phyloP scores from a whole-genome alignment of 108 stramenopile genomes.

The Cylindrotheca closterium region DNA sequence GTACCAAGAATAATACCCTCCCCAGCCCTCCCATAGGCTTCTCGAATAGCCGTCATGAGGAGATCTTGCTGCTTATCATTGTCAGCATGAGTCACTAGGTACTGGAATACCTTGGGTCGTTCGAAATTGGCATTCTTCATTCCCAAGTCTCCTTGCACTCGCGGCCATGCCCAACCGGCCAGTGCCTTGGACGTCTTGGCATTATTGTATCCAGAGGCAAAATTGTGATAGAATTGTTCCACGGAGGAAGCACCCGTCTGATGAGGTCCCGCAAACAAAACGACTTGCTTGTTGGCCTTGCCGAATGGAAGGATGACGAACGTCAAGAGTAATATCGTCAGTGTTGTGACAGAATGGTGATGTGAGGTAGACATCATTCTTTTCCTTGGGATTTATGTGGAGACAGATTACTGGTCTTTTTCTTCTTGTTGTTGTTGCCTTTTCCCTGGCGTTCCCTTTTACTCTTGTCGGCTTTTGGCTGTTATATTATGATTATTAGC shows the following conservation, averaged over 20 bases:
- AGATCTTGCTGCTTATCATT: slow-evolving; percentile 5
- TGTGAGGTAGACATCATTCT: too few species aligned
- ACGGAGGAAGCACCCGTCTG: slow-evolving; percentile 11
- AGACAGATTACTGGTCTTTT: too few species aligned
- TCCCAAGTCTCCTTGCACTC: slow-evolving; percentile 3
- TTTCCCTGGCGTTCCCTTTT: too few species aligned
- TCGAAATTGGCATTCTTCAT: not conserved
- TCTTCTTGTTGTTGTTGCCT: too few species aligned
- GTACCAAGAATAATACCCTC: slow-evolving; percentile 18
- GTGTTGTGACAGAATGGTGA: too few species aligned
- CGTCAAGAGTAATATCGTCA: too few species aligned
- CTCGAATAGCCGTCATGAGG: slow-evolving; percentile 5
- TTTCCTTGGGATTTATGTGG: too few species aligned
- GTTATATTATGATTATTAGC: too few species aligned
- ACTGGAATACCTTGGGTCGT: slow-evolving; percentile 9
- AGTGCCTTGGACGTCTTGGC: not conserved
- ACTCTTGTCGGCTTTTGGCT: too few species aligned
- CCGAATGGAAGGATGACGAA: too few species aligned
- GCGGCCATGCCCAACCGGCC: slow-evolving; percentile 23
- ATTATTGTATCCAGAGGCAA: slow-evolving; percentile 1
- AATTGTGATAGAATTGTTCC: slow-evolving; percentile 15
- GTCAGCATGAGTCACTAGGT: slow-evolving; percentile 9
- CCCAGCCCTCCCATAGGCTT: not conserved
- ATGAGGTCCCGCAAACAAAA: slow-evolving; percentile 31
- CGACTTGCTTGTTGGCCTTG: slow-evolving; percentile 17